Evolutionary conservation across 805 yeast genomes (phyloP), one percentile per base, ranked within the genome.

Genomic region (Candida chauliodis): DNA sequence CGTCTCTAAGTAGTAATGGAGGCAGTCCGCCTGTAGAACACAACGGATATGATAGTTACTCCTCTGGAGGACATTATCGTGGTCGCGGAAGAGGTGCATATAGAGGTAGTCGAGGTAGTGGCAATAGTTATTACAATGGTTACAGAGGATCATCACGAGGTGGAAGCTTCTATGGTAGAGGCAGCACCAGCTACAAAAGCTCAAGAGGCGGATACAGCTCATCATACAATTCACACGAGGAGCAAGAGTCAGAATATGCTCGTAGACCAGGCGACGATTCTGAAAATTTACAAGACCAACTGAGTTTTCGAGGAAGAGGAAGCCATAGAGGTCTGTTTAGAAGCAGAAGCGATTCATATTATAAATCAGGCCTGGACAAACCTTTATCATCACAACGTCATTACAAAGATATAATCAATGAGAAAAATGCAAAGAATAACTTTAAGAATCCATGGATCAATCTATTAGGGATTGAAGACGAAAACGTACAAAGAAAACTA

Each of bases 401-500:
- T 33, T 30, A 41, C 26, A 40, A 37, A 24, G 44, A 40, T 24
- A 36, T 30, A 14, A 14, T 32, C 9, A 29, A 19, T 9, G 34
- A 29, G 17, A 32, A 39, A 15, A 34, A 39, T 15, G 29, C 27
- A 19, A 22, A 30, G 9, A 41, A 42, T 16, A 26, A 29, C 9
- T 47, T 47, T 26, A 37, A 47, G 9, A 55, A 56, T 31, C 69
- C 69, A 1, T 65, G 71, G 71, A 55, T 63, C 17, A 44, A 55
- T 8, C 51, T 59, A 2, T 44, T 65, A 24, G 48, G 46, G 11
- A 50, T 65, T 21, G 44, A 48, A n/a, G 60, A 59, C 37, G 56
- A 53, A n/a, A 33, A 46, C 15, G 47, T 55, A 1, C 56, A 51
- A 17, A 49, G 48, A 7, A 46, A 51, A 10, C 38, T 63, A 27